phyloP scores from a whole-genome alignment of 176 grass and related monocot species.

The Urochloa ruziziensis region DNA sequence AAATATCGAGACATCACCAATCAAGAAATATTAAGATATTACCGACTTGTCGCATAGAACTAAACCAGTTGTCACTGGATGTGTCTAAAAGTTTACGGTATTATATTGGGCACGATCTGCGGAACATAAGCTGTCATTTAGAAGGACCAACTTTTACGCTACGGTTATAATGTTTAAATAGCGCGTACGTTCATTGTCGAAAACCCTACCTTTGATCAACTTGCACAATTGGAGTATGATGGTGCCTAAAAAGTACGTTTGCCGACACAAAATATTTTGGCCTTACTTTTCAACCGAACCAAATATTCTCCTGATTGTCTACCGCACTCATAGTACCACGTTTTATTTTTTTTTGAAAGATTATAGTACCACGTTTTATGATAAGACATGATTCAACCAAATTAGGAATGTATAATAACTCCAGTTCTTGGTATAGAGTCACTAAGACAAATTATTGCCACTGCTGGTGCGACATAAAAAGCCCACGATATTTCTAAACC shows the following conservation, averaged over 20 bases:
- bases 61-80: rapidly evolving
- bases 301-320: not conserved
- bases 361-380: not conserved
- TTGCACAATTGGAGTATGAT: not conserved
- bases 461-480: not conserved
- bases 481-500: not conserved
- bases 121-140: too few relatives aligned
- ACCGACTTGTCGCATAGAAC: not conserved
- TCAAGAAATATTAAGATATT: not conserved
- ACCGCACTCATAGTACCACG: not conserved
- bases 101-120: too few relatives aligned
- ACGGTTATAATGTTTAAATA: not conserved
- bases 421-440: not conserved
- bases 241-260: rapidly evolving
- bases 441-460: not conserved
- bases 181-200: not conserved
- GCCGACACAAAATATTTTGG: not conserved
- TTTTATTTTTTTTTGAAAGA: too few relatives aligned
- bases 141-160: not conserved
- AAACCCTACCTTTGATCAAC: not conserved
- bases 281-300: not conserved
- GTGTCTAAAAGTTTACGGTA: not conserved
- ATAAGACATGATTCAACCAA: not conserved
- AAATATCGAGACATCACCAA: not conserved
- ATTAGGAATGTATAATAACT: not conserved